phyloP scores from a whole-genome alignment of 2,329 filamentous ascomycete genomes.

The Pseudogymnoascus sp. region DNA sequence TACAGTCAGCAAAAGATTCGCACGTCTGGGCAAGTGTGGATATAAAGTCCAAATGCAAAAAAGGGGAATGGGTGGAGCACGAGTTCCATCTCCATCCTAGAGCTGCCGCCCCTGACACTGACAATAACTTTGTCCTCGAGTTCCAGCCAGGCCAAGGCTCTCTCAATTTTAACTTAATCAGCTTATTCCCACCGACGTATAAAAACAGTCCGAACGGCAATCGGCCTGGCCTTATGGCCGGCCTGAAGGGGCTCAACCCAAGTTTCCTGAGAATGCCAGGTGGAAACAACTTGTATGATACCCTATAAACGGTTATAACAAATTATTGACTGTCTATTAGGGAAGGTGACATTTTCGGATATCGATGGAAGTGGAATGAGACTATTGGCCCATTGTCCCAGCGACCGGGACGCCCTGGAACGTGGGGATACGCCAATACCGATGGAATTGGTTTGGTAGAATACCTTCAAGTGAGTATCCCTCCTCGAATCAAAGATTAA shows the following conservation, averaged over 20 bases:
- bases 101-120: slow-evolving; percentile 27
- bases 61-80: slow-evolving; percentile 21
- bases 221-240: slow-evolving; percentile 46
- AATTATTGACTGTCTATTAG: slow-evolving; percentile 24
- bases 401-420: slow-evolving; percentile 31
- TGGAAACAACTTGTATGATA: slow-evolving; percentile 49
- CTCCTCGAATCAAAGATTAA: background rate
- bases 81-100: slow-evolving; percentile 18
- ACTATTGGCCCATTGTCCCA: slow-evolving; percentile 35
- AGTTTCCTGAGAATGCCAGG: slow-evolving; percentile 59
- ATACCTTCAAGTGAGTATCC: slow-evolving; percentile 33
- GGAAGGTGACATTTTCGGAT: slow-evolving; percentile 22
- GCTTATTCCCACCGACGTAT: slow-evolving; percentile 53
- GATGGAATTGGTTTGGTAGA: slow-evolving; percentile 45
- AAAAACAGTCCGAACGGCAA: slow-evolving; percentile 50
- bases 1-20: slow-evolving; percentile 16
- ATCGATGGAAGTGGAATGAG: slow-evolving; percentile 32
- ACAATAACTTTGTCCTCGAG: slow-evolving; percentile 49
- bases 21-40: slow-evolving; percentile 19
- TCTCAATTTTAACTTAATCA: slow-evolving; percentile 51
- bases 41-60: slow-evolving; percentile 15
- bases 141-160: slow-evolving; percentile 37
- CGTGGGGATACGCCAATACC: slow-evolving; percentile 37
- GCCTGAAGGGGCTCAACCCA: slow-evolving; percentile 44
- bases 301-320: no score